Percentiles rank a stretch among this genome's conserved stretches.
These are phyloP conservation scores for Capronia epimyces DNA, from an alignment of 2,329 filamentous ascomycete genomes.

Conservation along the genomic window DNA sequence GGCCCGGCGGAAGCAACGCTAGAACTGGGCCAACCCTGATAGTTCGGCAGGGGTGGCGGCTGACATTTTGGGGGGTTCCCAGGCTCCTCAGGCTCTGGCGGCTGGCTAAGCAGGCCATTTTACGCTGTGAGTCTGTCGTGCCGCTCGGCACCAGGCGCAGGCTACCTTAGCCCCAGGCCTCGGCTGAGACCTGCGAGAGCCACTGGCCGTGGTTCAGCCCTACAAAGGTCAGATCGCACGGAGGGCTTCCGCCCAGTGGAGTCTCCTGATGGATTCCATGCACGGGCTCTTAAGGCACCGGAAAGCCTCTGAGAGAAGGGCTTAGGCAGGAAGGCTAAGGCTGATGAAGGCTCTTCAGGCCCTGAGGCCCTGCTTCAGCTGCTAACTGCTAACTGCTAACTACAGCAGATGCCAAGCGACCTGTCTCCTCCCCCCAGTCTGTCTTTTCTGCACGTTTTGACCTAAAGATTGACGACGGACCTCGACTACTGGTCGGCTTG, in stretches of 20 bases:
- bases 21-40: background rate
- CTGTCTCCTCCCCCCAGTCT: background rate
- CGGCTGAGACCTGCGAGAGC: background rate
- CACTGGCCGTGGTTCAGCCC: background rate
- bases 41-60: background rate
- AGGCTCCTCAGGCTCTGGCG: background rate
- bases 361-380: background rate
- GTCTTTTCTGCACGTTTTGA: background rate
- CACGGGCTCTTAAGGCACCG: too few relatives aligned
- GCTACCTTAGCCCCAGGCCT: background rate
- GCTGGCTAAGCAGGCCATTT: background rate
- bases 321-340: background rate
- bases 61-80: too few relatives aligned
- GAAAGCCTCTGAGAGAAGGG: too few relatives aligned
- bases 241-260: background rate
- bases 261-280: background rate
- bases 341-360: too few relatives aligned
- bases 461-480: background rate
- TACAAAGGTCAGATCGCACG: background rate
- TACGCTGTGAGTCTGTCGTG: background rate
- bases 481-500: background rate
- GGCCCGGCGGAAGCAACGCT: background rate
- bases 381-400: too few relatives aligned
- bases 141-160: background rate
- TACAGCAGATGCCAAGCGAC: background rate